Conservation (phyloP, 1,284 basidiomycete species). For the Cerrena zonata region DNA sequence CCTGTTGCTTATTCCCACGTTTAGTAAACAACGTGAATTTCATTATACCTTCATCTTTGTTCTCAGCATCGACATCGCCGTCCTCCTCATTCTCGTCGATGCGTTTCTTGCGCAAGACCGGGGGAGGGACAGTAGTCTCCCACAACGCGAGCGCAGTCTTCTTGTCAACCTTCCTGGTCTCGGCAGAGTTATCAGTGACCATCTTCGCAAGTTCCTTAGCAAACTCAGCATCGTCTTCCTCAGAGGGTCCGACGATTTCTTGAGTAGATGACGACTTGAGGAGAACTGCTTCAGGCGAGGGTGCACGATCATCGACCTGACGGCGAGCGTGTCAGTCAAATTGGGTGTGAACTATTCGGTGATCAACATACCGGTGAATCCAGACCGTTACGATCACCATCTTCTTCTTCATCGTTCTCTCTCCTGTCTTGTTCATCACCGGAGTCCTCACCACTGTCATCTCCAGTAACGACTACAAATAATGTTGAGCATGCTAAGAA, state of each 20-base stretch:
- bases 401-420: conserved; percentile 50
- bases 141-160: conserved; percentile 78
- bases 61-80: conserved; percentile 21
- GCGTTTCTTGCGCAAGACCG: conserved; percentile 56
- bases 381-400: conserved; percentile 42
- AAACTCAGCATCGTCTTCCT: conserved; percentile 90
- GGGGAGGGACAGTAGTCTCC: conserved; percentile 77
- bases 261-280: conserved; percentile 50
- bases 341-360: neutral
- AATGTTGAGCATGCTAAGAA: neutral
- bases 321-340: neutral
- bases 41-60: conserved; percentile 55
- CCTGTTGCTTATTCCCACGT: conserved; percentile 89
- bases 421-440: conserved; percentile 47
- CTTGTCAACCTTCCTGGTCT: conserved; percentile 79
- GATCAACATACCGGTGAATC: conserved; percentile 46
- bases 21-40: conserved; percentile 92
- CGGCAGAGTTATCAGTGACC: conserved; percentile 79
- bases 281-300: conserved; percentile 73
- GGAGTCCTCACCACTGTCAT: conserved; percentile 70
- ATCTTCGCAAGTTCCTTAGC: conserved; percentile 93
- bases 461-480: conserved; percentile 37
- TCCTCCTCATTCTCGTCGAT: conserved; percentile 51
- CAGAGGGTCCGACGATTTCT: conserved; percentile 69
- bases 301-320: conserved; percentile 60